Evolutionary conservation across 176 grass and related monocot genomes (phyloP).

Genomic region (Hyparrhenia diplandra): DNA sequence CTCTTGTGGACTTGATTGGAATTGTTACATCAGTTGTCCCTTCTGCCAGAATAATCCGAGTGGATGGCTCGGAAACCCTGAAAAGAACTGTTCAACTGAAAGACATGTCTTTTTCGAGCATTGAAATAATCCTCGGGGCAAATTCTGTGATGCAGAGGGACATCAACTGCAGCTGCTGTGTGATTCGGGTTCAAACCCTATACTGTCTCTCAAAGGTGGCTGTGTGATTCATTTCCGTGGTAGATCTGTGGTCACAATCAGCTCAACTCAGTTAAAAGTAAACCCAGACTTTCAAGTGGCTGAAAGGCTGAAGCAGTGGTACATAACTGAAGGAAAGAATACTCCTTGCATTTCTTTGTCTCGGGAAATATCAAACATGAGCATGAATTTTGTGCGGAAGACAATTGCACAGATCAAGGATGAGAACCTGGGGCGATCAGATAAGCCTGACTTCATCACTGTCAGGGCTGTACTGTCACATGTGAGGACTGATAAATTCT

Average conservation of each 20-base stretch:
- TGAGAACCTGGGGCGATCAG: conserved; percentile 53
- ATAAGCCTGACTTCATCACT: conserved; percentile 70
- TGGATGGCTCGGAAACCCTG: conserved; percentile 52
- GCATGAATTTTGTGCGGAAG: conserved; percentile 45
- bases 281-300: conserved; percentile 66
- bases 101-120: conserved; percentile 67
- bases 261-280: conserved; percentile 54
- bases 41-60: conserved; percentile 40
- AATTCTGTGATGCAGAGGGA: conserved; percentile 62
- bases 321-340: conserved; percentile 60
- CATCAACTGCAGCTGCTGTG: conserved; percentile 54
- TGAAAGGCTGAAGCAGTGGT: conserved; percentile 64
- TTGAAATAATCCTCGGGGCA: conserved; percentile 81
- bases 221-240: conserved; percentile 58
- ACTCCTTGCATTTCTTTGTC: conserved; percentile 48
- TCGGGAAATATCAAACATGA: conserved; percentile 20
- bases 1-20: conserved; percentile 74
- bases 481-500: no score
- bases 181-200: conserved; percentile 66
- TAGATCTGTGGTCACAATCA: conserved; percentile 49
- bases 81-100: conserved; percentile 69
- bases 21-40: conserved; percentile 64
- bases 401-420: conserved; percentile 78
- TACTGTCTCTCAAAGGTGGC: conserved; percentile 65
- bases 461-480: conserved; percentile 50